Base-by-base conservation (phyloP, 257 asterid species). In the Solanum microdontum region DNA sequence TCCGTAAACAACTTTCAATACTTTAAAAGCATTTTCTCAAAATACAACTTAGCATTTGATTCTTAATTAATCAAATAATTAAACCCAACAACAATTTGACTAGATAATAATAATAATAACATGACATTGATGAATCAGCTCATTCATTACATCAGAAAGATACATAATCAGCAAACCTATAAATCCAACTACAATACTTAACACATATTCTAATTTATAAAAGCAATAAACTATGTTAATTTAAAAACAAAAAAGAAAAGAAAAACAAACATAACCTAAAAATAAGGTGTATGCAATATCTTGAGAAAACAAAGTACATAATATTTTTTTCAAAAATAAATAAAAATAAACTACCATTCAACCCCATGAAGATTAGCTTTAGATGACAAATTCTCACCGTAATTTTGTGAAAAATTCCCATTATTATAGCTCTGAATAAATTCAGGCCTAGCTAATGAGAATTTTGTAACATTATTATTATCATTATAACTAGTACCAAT, bases 301-400 rank as follows among this genome's bases (percentile, higher is more conserved):
- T 76, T 76, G 43, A 77, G n/a, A 39, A 77, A 39, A 43, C 51
- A 11, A 12, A 77, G 24, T 5, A 79, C 84, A 43, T 8, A 8
- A 79, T 8, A 0, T 15, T 79, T 13, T 14, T 39, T 3, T 10
- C 12, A 7, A 36, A 17, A 28, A 33, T 40, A 36, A 40, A 28
- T 5, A 28, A 9, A 45, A 70, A 19, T 26, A 60, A 12, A 15
- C 85, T 83, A 91, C 92, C 92, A 89, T 86, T 88, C 88, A 87
- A 89, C 79, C 70, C 91, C 93, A 89, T 86, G 90, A 60, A 76
- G 60, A 75, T 87, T n/a, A 86, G 55, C 48, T 39, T 55, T 83
- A 75, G 68, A 79, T 10, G 66, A 33, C 58, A 72, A 84, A 69
- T 76, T 87, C 11, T 83, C 90, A 84, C 87, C 91, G 88, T 70